A percentile compares a stretch with the other conserved stretches of the same genome.
phyloP scores from a whole-genome alignment of 2,329 filamentous ascomycete species.

The Zalaria obscura region DNA sequence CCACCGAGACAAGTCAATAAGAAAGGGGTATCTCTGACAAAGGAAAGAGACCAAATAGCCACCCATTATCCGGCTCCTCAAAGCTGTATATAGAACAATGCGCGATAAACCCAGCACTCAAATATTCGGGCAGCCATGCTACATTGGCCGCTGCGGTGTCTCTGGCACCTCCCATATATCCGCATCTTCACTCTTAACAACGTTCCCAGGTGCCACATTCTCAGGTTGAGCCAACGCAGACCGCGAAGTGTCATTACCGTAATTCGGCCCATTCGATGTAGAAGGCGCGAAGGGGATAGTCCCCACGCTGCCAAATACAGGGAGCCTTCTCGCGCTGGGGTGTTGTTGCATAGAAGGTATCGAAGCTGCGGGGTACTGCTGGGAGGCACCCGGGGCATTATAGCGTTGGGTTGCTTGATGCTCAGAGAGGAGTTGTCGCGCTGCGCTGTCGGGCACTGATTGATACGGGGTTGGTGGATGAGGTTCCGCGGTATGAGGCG shows the following conservation, averaged over 20 bases:
- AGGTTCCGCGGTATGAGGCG: too few species aligned
- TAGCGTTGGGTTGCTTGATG: too few species aligned
- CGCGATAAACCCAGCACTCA: neutral
- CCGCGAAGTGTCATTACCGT: slow-evolving; percentile 7
- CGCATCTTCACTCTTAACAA: neutral
- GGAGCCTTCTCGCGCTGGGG: slow-evolving; percentile 2
- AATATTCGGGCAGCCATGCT: neutral
- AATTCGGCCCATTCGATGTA: slow-evolving; percentile 1
- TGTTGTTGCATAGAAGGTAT: neutral
- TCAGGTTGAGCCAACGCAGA: slow-evolving; percentile 4
- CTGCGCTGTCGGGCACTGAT: too few species aligned
- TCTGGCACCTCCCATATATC: slow-evolving; percentile 33
- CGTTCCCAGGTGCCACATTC: neutral
- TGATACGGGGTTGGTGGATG: too few species aligned
- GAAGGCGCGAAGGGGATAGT: slow-evolving; percentile 15
- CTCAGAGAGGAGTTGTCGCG: too few species aligned
- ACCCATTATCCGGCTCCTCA: neutral
- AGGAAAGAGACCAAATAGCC: neutral
- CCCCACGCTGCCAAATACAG: slow-evolving; percentile 13
- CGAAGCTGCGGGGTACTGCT: neutral
- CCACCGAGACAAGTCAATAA: neutral
- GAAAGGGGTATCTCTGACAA: neutral
- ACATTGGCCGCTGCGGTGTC: slow-evolving; percentile 19
- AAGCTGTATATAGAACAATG: neutral
- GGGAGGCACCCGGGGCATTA: too few species aligned